Evolutionary conservation across 73 alveolate species (phyloP), one percentile per base, ranked within the genome.

Genomic region (Stentor coeruleus): DNA sequence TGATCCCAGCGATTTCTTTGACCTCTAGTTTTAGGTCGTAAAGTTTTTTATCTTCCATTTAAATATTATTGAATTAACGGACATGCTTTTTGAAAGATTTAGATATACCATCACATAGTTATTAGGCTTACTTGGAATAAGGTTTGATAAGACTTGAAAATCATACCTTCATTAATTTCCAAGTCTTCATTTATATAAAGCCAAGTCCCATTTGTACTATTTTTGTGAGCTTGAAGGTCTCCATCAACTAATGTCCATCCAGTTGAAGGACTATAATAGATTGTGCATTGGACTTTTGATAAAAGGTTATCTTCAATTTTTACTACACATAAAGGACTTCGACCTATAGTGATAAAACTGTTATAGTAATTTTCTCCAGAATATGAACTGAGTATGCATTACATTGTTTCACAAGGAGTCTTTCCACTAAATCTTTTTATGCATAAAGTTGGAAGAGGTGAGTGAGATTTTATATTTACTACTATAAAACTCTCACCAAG

Each of bases 131-230:
- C 83, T 81, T 85, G 88, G 81, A 88, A 93, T 74, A 91, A 84
- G 73, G 94, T 93, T 85, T 91, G 92, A 86, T 88, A 87, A 30
- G 88, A 55, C 82, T 93, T 91, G 83, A 93, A 85, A 57, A 93
- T 86, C 96, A 93, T 88, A 14, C 93, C 93, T 72, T 93, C 85
- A 28, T 83, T 87, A 58, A 93, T 91, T 76, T 77, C 91, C 72
- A 87, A 84, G 33, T 93, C 98, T 85, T 93, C 97, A 35, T 85
- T 89, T 3, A 93, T 77, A 81, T 85, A 88, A 55, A 93, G 84
- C 96, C 97, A 93, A n/a, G 98, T 93, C 3, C 98, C 98, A 84
- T 93, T 93, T 0, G 98, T 93, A 59, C 94, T 79, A 36, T 76
- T 80, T 77, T 84, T 88, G 35, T 90, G 90, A 26, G 79, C 11